Percentiles rank a stretch among this genome's conserved stretches.
Conservation (phyloP, 1,139 yeast genomes). For the Geotrichum citri-aurantii region DNA sequence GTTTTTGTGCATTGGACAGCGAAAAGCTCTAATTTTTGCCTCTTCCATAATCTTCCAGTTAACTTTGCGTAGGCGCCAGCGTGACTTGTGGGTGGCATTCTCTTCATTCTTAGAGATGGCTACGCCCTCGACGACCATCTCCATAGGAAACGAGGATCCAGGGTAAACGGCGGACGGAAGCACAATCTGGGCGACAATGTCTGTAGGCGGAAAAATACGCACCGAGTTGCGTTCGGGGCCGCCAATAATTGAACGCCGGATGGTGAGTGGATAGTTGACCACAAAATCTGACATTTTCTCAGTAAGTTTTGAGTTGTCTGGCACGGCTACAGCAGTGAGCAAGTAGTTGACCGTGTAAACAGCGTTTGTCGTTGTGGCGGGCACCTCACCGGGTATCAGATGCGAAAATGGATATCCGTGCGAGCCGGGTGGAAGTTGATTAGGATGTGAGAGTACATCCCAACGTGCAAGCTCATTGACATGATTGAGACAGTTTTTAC, state of each 20-base stretch:
- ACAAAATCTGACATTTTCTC: constrained; percentile 1
- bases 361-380: constrained; percentile 63
- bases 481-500: constrained; percentile 43
- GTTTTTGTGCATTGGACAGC: constrained; percentile 21
- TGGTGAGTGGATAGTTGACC: constrained; percentile 48
- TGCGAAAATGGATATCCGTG: constrained; percentile 96
- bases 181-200: constrained; percentile 77
- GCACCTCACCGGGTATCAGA: constrained; percentile 81
- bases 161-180: constrained; percentile 89
- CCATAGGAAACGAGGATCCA: constrained; percentile 76
- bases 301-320: constrained; percentile 32
- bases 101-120: constrained; percentile 38
- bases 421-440: constrained; percentile 52
- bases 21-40: constrained; percentile 51
- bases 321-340: constrained; percentile 57
- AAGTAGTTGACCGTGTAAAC: constrained; percentile 63
- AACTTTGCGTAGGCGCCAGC: constrained; percentile 92
- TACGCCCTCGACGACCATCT: constrained; percentile 74
- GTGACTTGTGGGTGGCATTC: constrained; percentile 38
- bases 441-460: constrained; percentile 65
- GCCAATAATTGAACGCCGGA: constrained; percentile 69
- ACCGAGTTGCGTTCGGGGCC: constrained; percentile 84
- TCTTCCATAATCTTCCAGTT: constrained; percentile 86
- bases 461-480: constrained; percentile 70
- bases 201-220: constrained; percentile 93